A percentile compares a stretch with the other conserved stretches of the same genome.
phyloP scores from a whole-genome alignment of 108 stramenopile species.

The Aurantiochytrium sp. region DNA sequence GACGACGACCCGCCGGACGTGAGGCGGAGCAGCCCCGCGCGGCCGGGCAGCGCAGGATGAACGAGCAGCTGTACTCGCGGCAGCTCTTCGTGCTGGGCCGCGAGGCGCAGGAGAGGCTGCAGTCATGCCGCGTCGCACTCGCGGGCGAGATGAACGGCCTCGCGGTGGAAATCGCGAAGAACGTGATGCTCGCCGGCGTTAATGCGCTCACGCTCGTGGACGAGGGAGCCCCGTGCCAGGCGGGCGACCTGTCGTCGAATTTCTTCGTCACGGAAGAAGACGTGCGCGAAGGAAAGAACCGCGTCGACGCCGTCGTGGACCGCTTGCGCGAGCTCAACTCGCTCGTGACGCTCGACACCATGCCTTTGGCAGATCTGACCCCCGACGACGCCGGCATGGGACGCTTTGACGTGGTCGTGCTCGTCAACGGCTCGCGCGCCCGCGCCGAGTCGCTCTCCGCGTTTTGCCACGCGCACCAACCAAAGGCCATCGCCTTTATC shows the following conservation, averaged over 20 bases:
- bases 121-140: slow-evolving; percentile 77
- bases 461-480: slow-evolving; percentile 68
- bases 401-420: not conserved
- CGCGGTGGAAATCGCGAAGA: slow-evolving; percentile 90
- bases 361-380: not conserved
- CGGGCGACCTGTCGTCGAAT: not conserved
- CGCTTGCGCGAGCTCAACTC: slow-evolving; percentile 51
- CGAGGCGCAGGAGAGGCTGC: slow-evolving; percentile 95
- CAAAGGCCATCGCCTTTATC: slow-evolving; percentile 64
- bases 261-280: not conserved
- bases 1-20: too few relatives aligned
- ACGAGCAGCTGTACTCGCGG: slow-evolving; percentile 92
- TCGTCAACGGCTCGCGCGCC: not conserved
- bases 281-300: not conserved
- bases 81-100: slow-evolving; percentile 99
- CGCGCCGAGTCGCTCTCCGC: not conserved
- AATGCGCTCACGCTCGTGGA: slow-evolving; percentile 31
- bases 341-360: slow-evolving; percentile 40
- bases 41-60: too few relatives aligned
- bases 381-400: not conserved
- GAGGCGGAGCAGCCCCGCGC: too few relatives aligned
- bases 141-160: slow-evolving; percentile 79
- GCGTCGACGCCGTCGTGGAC: slow-evolving; percentile 40
- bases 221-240: not conserved
- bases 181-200: slow-evolving; percentile 86